These are phyloP conservation scores for Tarenaya hassleriana DNA, from an alignment of 345 rosid species.

Conservation along the genomic window DNA sequence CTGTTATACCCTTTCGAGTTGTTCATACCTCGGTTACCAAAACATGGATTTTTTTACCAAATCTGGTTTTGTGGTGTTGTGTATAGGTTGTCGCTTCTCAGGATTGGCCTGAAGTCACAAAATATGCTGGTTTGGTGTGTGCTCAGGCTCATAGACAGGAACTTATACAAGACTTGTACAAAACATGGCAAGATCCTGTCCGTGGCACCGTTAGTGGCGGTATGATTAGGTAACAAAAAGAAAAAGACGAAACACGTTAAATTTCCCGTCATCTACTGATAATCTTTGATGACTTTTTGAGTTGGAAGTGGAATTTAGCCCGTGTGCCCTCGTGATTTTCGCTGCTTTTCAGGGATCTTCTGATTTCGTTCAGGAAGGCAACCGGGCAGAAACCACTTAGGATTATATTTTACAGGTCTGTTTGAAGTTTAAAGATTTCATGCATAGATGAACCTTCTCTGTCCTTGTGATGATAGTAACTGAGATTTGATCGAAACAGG, in stretches of 20 bases:
- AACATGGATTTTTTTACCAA: not conserved
- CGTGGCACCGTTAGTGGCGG: slow-evolving; percentile 96
- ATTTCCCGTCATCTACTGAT: not conserved
- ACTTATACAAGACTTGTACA: slow-evolving; percentile 94
- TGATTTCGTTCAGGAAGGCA: slow-evolving; percentile 90
- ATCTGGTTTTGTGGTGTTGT: not conserved
- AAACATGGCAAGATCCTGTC: slow-evolving; percentile 98
- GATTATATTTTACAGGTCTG: slow-evolving; percentile 91
- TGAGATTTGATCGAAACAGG: slow-evolving; percentile 31
- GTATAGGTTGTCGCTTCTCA: slow-evolving; percentile 96
- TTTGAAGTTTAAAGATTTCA: too few relatives aligned
- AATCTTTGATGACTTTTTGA: too few relatives aligned
- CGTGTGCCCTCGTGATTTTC: too few relatives aligned
- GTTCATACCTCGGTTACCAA: too few relatives aligned
- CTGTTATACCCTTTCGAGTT: too few relatives aligned
- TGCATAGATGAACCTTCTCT: not conserved
- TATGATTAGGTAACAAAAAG: slow-evolving; percentile 98
- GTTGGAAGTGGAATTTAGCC: too few relatives aligned
- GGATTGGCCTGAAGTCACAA: slow-evolving; percentile 99
- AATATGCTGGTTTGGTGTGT: slow-evolving; percentile 95
- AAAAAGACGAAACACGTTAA: too few relatives aligned
- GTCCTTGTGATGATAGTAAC: not conserved
- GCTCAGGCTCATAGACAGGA: slow-evolving; percentile 99
- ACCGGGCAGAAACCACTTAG: slow-evolving; percentile 97
- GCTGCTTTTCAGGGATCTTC: slow-evolving; percentile 64